Evolutionary conservation across 2,329 filamentous ascomycete species (phyloP).

Genomic region (Ascochyta clinopodiicola): DNA sequence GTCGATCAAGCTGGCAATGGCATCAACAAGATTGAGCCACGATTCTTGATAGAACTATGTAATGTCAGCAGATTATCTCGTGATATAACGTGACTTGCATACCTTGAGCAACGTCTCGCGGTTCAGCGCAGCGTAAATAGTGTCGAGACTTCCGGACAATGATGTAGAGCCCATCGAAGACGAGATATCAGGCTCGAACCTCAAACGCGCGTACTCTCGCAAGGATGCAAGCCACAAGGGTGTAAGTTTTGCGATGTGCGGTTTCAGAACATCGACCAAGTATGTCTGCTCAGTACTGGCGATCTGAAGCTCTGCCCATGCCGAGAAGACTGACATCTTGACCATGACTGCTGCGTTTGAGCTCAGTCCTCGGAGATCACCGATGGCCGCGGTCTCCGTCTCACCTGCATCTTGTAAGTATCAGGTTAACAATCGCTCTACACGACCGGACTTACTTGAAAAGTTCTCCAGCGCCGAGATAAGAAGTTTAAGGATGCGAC

Average conservation of each 20-base stretch:
- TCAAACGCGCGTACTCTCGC: constrained; percentile 87
- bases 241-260: constrained; percentile 87
- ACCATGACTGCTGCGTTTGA: constrained; percentile 99
- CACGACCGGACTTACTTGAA: constrained; percentile 59
- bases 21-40: constrained; percentile 95
- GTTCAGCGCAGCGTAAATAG: constrained; percentile 93
- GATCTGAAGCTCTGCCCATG: constrained; percentile 96
- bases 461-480: constrained; percentile 93
- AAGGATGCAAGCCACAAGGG: constrained; percentile 93
- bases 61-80: constrained; percentile 12
- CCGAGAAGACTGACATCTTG: constrained; percentile 94
- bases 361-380: constrained; percentile 89
- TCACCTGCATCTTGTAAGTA: constrained; percentile 57
- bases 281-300: constrained; percentile 92
- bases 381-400: constrained; percentile 82
- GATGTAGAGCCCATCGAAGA: constrained; percentile 83
- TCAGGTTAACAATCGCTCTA: neutral
- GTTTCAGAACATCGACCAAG: constrained; percentile 83
- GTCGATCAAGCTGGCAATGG: constrained; percentile 95
- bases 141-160: constrained; percentile 84
- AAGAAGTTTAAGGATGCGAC: constrained; percentile 91
- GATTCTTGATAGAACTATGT: constrained; percentile 88
- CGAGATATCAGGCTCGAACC: constrained; percentile 97
- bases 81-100: constrained; percentile 14
- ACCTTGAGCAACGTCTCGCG: constrained; percentile 85